phyloP scores from a whole-genome alignment of 345 rosid species.

The Rhizophora mangle region DNA sequence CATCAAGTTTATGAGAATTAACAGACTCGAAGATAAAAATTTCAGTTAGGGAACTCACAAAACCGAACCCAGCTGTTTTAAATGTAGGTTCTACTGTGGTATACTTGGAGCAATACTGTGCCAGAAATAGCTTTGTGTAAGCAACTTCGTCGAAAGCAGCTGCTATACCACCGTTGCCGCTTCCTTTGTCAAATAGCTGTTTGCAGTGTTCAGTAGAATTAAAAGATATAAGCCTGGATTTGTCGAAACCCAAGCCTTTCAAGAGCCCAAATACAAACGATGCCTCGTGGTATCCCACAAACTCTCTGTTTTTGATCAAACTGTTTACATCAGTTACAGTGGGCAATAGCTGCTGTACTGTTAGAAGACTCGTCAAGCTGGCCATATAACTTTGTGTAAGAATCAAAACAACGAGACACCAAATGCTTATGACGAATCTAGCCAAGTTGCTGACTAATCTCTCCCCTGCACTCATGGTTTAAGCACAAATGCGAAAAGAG shows the following conservation, averaged over 20 bases:
- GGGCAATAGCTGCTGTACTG: constrained; percentile 48
- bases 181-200: constrained; percentile 23
- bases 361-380: constrained; percentile 47
- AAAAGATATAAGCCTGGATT: constrained; percentile 13
- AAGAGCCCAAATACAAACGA: constrained; percentile 41
- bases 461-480: constrained; percentile 39
- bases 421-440: constrained; percentile 42
- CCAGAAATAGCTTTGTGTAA: constrained; percentile 24
- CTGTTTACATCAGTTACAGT: constrained; percentile 28
- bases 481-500: not conserved
- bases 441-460: constrained; percentile 47
- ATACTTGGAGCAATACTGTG: constrained; percentile 21
- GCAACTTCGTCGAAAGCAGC: constrained; percentile 41
- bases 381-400: constrained; percentile 65
- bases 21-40: not conserved
- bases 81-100: constrained; percentile 20
- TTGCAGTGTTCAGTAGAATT: constrained; percentile 18
- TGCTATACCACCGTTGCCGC: constrained; percentile 24
- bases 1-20: not conserved
- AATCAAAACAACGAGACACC: constrained; percentile 60
- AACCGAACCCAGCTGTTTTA: constrained; percentile 38
- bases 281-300: constrained; percentile 36
- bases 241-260: constrained; percentile 14
- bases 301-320: constrained; percentile 23
- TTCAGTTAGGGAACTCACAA: constrained; percentile 22